Percentiles rank a stretch among this genome's conserved stretches.
phyloP scores from a whole-genome alignment of 768 basidiomycete species.

The Pulveroboletus sp. region DNA sequence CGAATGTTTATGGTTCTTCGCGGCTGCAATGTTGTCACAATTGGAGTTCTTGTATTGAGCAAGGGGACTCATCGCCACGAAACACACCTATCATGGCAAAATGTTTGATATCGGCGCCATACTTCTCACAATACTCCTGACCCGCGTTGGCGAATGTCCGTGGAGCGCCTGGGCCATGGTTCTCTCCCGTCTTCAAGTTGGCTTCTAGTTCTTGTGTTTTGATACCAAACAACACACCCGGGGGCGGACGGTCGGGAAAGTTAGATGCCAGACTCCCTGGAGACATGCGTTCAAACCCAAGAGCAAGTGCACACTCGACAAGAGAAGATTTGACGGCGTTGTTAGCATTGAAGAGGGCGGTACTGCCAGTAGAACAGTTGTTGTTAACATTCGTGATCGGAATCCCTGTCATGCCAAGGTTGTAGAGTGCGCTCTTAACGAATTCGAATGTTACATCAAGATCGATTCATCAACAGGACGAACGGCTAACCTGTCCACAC shows the following conservation, averaged over 20 bases:
- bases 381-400: conserved; percentile 87
- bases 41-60: not conserved
- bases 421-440: conserved; percentile 68
- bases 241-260: conserved; percentile 51
- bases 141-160: conserved; percentile 71
- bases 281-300: conserved; percentile 85
- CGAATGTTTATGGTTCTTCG: conserved; percentile 83
- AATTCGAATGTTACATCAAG: not conserved
- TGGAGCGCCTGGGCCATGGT: conserved; percentile 66
- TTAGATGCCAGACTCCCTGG: conserved; percentile 67
- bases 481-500: conserved; percentile 58
- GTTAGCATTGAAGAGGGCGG: conserved; percentile 73
- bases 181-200: conserved; percentile 43
- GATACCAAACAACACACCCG: conserved; percentile 43
- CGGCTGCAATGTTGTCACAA: conserved; percentile 41
- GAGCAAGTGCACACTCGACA: conserved; percentile 71
- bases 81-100: conserved; percentile 72
- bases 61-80: not conserved
- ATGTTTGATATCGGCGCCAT: conserved; percentile 62
- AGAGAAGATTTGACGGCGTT: conserved; percentile 65
- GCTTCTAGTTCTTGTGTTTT: conserved; percentile 48
- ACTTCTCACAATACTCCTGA: conserved; percentile 73
- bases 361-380: conserved; percentile 80
- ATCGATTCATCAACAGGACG: not conserved
- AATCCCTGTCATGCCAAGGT: conserved; percentile 78